Evolutionary conservation across 352 stramenopile genomes (phyloP), one percentile per base, ranked within the genome.

Genomic region (Aphanomyces cochlioides): DNA sequence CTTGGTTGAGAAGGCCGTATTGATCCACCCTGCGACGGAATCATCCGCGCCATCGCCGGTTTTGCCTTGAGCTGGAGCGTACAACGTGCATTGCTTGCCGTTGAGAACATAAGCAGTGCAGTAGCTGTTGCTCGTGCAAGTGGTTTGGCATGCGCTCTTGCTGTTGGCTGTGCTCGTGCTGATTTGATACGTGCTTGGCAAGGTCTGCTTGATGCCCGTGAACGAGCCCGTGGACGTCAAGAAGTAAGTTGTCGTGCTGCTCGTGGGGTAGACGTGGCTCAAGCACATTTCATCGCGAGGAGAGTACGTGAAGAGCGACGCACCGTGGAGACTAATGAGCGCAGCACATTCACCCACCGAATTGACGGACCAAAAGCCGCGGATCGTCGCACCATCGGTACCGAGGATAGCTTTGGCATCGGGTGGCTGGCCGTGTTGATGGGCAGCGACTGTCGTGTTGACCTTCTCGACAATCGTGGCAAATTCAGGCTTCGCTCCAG

Each of bases 341-440:
- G 47, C 47, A 3, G 60, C 60, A 37, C 60, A 67, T 37, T 67
- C 60, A 34, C 60, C 60, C 3, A 67, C 28, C 19, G 60, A 67
- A n/a, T 67, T 50, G 43, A 50, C 17, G 43, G 43, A 50, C 43
- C 43, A 50, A 50, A 50, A 50, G 43, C 43, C 43, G 10, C 10
- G 43, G 43, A 50, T n/a, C 17, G 43, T 50, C 10, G 43, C 43
- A n/a, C 43, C 43, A 2, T 50, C 43, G 43, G 10, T 50, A n/a
- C 10, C 43, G 17, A n/a, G 10, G 43, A 50, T 50, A 12, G 43
- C 43, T 50, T 50, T 50, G 43, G 17, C 10, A n/a, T 50, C 2
- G 43, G 43, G 43, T n/a, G 43, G 10, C 10, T n/a, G 10, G 10
- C 10, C 10, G 43, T 50, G 43, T 12, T 12, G 43, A 12, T 50